Evolutionary conservation across 108 stramenopile species (phyloP).

Genomic region (Fragilariopsis cylindrus): DNA sequence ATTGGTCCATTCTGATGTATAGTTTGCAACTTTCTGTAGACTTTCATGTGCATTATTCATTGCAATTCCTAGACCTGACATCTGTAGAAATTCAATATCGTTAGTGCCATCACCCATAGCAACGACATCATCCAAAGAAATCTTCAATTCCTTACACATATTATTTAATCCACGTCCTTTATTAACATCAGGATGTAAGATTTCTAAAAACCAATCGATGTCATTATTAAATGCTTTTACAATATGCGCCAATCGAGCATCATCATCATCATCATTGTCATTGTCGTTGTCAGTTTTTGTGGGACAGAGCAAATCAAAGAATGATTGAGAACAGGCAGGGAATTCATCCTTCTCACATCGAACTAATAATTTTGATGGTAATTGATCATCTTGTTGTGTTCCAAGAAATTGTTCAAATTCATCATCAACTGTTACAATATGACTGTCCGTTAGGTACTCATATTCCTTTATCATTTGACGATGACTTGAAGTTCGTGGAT

Average conservation of each 20-base stretch:
- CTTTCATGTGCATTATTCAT: constrained; percentile 71
- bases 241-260: background rate
- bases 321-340: background rate
- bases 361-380: constrained; percentile 58
- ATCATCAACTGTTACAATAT: constrained; percentile 37
- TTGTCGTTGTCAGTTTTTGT: background rate
- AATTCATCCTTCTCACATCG: constrained; percentile 19
- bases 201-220: constrained; percentile 48
- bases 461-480: constrained; percentile 42
- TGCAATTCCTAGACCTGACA: constrained; percentile 65
- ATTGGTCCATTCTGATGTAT: constrained; percentile 56
- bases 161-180: constrained; percentile 59
- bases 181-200: constrained; percentile 45
- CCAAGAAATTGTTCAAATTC: constrained; percentile 31
- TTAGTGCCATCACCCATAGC: constrained; percentile 86
- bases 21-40: constrained; percentile 57
- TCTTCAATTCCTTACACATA: constrained; percentile 49
- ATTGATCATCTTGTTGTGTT: background rate
- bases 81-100: constrained; percentile 66
- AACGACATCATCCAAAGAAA: constrained; percentile 46
- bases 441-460: constrained; percentile 46
- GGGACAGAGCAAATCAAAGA: background rate
- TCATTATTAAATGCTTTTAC: background rate
- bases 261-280: background rate
- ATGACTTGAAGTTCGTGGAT: constrained; percentile 34